A percentile compares a stretch with the other conserved stretches of the same genome.
Evolutionary conservation across 2,329 filamentous ascomycete species (phyloP).

Genomic region (Huntiella decipiens): DNA sequence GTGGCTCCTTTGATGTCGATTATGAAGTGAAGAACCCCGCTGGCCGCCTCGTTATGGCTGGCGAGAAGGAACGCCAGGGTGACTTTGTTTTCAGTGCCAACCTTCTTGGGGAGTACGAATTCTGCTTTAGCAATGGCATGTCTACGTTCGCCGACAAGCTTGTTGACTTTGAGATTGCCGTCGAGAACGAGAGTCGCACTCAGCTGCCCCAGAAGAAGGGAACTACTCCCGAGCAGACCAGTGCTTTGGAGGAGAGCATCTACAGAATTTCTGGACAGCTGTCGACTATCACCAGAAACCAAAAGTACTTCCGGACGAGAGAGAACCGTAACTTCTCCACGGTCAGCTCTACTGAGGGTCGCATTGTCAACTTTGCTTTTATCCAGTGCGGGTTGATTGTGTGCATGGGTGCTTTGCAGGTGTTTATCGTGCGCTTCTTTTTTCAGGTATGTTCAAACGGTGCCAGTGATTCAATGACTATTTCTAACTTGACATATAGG

Average conservation of each 20-base stretch:
- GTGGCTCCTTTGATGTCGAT: slow-evolving; percentile 93
- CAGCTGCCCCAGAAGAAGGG: slow-evolving; percentile 77
- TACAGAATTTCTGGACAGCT: slow-evolving; percentile 87
- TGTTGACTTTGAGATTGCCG: slow-evolving; percentile 92
- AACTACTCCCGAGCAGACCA: slow-evolving; percentile 73
- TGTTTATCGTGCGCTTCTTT: slow-evolving; percentile 96
- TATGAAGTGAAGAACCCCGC: slow-evolving; percentile 72
- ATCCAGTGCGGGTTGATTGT: slow-evolving; percentile 84
- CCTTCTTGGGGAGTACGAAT: slow-evolving; percentile 72
- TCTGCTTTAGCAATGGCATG: slow-evolving; percentile 98
- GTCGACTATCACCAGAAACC: slow-evolving; percentile 86
- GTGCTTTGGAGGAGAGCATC: slow-evolving; percentile 76
- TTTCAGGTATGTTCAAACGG: slow-evolving; percentile 51
- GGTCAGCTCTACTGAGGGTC: slow-evolving; percentile 81
- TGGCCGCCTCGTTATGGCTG: slow-evolving; percentile 64
- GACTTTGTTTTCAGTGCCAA: slow-evolving; percentile 96
- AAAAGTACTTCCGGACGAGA: slow-evolving; percentile 97
- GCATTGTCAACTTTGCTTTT: slow-evolving; percentile 94
- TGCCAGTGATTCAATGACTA: neutral
- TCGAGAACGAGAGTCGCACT: slow-evolving; percentile 75
- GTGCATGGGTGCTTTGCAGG: slow-evolving; percentile 87
- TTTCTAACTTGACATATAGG: slow-evolving; percentile 20
- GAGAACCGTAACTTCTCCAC: slow-evolving; percentile 99
- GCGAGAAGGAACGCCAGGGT: slow-evolving; percentile 79
- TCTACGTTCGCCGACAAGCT: slow-evolving; percentile 94